Conservation (phyloP, 2,329 filamentous ascomycete species). For the Macrophomina pseudophaseolina region DNA sequence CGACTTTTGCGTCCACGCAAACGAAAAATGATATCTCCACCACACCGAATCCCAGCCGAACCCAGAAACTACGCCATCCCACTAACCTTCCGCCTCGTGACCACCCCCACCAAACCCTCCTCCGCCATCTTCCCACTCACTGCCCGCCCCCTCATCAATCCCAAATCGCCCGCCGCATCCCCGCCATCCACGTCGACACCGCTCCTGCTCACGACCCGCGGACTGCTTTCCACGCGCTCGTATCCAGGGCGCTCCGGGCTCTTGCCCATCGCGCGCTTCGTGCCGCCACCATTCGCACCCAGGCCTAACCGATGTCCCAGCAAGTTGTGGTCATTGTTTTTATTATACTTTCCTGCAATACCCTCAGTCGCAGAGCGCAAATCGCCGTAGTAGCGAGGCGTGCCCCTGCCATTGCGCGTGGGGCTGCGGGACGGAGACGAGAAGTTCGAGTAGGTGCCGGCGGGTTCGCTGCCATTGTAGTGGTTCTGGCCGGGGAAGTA, state of each 20-base stretch:
- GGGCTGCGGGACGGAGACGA: conserved; percentile 31
- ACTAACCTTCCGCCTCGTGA: conserved; percentile 49
- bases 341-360: conserved; percentile 32
- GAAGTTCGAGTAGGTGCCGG: conserved; percentile 18
- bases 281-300: conserved; percentile 31
- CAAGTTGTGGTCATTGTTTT: conserved; percentile 34
- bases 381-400: conserved; percentile 53
- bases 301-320: conserved; percentile 32
- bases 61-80: conserved; percentile 34
- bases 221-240: conserved; percentile 40
- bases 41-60: no score
- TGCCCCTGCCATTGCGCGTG: conserved; percentile 31
- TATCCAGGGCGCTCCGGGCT: conserved; percentile 38
- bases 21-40: no score
- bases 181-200: conserved; percentile 55
- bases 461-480: not conserved
- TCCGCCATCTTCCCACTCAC: conserved; percentile 77
- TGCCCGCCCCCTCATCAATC: conserved; percentile 51
- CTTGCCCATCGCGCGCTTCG: conserved; percentile 37
- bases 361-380: conserved; percentile 49
- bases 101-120: conserved; percentile 62
- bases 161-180: conserved; percentile 43
- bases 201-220: conserved; percentile 52
- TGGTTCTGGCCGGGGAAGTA: conserved; percentile 30
- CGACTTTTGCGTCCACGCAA: no score